phyloP scores from a whole-genome alignment of 2,329 filamentous ascomycete genomes.

The Xylaria sp. region DNA sequence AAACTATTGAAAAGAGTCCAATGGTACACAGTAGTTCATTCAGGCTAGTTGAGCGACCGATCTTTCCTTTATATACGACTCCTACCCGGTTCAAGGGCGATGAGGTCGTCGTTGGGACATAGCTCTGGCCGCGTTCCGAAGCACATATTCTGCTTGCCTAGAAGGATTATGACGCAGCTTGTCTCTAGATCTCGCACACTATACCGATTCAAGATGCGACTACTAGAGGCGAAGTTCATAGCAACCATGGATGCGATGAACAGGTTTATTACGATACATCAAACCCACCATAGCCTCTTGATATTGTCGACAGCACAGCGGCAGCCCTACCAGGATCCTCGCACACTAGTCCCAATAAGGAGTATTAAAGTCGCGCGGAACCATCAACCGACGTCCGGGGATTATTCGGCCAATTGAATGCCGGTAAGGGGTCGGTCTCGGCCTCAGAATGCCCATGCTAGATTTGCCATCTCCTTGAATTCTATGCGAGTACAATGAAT shows the following conservation, averaged over 20 bases:
- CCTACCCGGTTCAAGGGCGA: neutral
- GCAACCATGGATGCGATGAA: neutral
- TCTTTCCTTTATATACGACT: constrained; percentile 13
- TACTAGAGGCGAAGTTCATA: neutral
- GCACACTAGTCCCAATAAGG: constrained; percentile 26
- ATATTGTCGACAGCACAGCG: neutral
- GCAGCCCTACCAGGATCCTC: constrained; percentile 25
- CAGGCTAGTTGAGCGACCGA: neutral
- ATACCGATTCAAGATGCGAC: constrained; percentile 13
- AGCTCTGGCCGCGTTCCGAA: neutral
- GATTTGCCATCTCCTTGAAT: neutral
- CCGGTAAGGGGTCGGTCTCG: neutral
- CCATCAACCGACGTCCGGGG: neutral
- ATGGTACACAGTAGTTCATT: neutral
- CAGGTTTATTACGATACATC: neutral
- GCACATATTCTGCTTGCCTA: neutral
- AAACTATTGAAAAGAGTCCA: neutral
- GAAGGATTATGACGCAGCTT: neutral
- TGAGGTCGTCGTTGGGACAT: neutral
- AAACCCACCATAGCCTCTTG: neutral
- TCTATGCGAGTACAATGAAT: neutral
- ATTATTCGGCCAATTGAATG: neutral
- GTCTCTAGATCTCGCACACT: constrained; percentile 19
- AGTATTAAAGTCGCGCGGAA: neutral
- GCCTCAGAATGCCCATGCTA: neutral